Percentiles rank a stretch among this genome's conserved stretches.
Conservation (phyloP, 2,329 filamentous ascomycete genomes). For the Cercospora beticola region DNA sequence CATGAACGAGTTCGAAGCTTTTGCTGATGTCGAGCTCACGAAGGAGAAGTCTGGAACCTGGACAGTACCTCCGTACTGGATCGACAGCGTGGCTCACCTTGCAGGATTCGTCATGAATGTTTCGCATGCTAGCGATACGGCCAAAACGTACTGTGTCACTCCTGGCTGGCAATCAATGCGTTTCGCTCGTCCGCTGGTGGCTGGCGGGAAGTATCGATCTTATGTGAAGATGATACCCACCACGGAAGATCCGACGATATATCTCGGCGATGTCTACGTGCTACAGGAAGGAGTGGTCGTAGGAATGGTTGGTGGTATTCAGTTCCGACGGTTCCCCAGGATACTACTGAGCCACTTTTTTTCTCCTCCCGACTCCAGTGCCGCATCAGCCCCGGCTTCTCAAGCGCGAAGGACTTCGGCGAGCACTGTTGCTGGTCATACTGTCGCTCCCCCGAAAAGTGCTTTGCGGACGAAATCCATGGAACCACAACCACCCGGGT, state of each 20-base stretch:
- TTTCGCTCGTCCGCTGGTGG: constrained; percentile 32
- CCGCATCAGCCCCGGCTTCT: constrained; percentile 39
- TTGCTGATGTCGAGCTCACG: constrained; percentile 24
- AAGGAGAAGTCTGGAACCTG: constrained; percentile 18
- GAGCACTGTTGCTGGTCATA: not conserved
- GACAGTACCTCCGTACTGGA: constrained; percentile 33
- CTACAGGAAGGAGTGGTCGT: constrained; percentile 23
- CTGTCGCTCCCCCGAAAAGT: not conserved
- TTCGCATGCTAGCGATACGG: constrained; percentile 40
- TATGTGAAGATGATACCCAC: constrained; percentile 34
- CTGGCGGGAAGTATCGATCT: constrained; percentile 36
- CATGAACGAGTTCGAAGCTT: constrained; percentile 40
- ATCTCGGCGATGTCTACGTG: constrained; percentile 29
- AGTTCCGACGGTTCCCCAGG: constrained; percentile 66
- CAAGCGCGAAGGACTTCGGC: not conserved
- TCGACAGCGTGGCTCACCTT: constrained; percentile 37
- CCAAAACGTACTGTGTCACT: constrained; percentile 39
- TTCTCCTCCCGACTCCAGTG: constrained; percentile 62
- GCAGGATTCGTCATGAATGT: constrained; percentile 32
- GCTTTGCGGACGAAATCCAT: not conserved
- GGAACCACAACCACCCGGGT: not conserved
- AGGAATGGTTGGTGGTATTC: constrained; percentile 36
- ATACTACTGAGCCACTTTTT: constrained; percentile 65
- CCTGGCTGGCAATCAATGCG: constrained; percentile 37
- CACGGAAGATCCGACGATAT: constrained; percentile 32